A percentile compares a stretch with the other conserved stretches of the same genome.
Evolutionary conservation across 208 protist species (phyloP).

Genomic region (Trypanosoma platydactyli): DNA sequence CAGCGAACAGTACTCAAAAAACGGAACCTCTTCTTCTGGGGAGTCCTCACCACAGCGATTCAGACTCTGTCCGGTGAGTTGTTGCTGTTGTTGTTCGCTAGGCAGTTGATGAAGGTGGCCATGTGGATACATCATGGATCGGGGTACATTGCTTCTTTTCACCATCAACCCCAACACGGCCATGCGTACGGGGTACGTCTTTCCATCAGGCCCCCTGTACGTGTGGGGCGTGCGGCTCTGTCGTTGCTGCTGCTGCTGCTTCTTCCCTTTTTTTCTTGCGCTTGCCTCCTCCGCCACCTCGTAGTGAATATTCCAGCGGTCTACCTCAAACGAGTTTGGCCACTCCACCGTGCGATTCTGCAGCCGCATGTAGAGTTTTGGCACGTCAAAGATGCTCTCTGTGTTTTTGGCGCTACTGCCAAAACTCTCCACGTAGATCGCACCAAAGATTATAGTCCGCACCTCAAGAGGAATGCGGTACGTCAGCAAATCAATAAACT

Average conservation of each 20-base stretch:
- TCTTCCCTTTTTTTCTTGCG: slow-evolving; percentile 5
- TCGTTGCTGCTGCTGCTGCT: slow-evolving; percentile 1
- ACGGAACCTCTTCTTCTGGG: slow-evolving; percentile 32
- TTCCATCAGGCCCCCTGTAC: slow-evolving; percentile 28
- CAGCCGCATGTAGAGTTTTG: slow-evolving; percentile 66
- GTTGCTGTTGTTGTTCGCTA: slow-evolving; percentile 17
- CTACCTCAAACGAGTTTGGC: slow-evolving; percentile 64
- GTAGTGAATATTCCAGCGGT: slow-evolving; percentile 62
- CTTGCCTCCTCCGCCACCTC: slow-evolving; percentile 18
- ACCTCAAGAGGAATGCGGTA: slow-evolving; percentile 59
- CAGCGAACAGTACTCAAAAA: slow-evolving; percentile 58
- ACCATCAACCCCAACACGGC: slow-evolving; percentile 57
- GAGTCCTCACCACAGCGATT: no score
- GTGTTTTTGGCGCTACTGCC: slow-evolving; percentile 17
- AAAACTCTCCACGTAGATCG: slow-evolving; percentile 61
- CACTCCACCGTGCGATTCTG: slow-evolving; percentile 73
- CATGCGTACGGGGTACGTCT: slow-evolving; percentile 44
- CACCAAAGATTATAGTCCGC: slow-evolving; percentile 57
- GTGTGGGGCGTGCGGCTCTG: background rate
- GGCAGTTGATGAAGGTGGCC: slow-evolving; percentile 44
- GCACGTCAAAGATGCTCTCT: slow-evolving; percentile 60
- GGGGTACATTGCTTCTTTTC: slow-evolving; percentile 43
- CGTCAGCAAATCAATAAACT: slow-evolving; percentile 73
- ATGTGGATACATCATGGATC: slow-evolving; percentile 39
- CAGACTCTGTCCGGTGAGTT: no score